These are phyloP conservation scores for Beta macrorhiza DNA, from an alignment of 179 eudicot genomes.

Conservation along the genomic window DNA sequence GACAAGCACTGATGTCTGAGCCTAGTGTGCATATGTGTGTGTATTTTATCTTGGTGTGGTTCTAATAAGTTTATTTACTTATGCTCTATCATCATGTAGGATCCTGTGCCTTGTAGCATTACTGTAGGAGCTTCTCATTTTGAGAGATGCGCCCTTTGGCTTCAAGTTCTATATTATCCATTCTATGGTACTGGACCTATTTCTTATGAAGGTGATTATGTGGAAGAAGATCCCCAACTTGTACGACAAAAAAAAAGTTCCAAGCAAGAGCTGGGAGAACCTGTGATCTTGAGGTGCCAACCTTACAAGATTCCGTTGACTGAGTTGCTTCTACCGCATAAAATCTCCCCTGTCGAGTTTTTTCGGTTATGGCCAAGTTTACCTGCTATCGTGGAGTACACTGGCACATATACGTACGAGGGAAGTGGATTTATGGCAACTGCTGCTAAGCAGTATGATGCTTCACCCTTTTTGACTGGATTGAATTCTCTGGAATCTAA, in stretches of 20 bases:
- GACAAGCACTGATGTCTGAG: not conserved
- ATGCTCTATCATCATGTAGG: conserved; percentile 43
- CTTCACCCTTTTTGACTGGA: conserved; percentile 93
- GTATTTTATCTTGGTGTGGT: not conserved
- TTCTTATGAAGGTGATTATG: conserved; percentile 71
- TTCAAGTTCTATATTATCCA: conserved; percentile 91
- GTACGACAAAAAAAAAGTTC: conserved; percentile 67
- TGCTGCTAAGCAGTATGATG: conserved; percentile 96
- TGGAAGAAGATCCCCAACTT: conserved; percentile 80
- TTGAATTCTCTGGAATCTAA: conserved; percentile 78
- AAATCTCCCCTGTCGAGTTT: conserved; percentile 95
- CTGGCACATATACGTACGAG: conserved; percentile 94
- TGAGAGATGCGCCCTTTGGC: conserved; percentile 94
- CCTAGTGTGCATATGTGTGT: not conserved
- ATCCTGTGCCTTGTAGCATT: conserved; percentile 83
- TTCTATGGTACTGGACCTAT: conserved; percentile 61
- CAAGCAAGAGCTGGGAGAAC: conserved; percentile 82
- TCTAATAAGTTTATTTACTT: not conserved
- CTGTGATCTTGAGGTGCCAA: conserved; percentile 94
- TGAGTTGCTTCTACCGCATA: conserved; percentile 89
- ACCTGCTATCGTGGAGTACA: conserved; percentile 90
- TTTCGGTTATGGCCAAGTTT: conserved; percentile 99
- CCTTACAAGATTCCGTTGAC: conserved; percentile 95
- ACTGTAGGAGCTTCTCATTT: conserved; percentile 96
- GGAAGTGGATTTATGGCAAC: conserved; percentile 99